Conservation (phyloP, 1,139 yeast genomes). For the Kodamaea alishanica region DNA sequence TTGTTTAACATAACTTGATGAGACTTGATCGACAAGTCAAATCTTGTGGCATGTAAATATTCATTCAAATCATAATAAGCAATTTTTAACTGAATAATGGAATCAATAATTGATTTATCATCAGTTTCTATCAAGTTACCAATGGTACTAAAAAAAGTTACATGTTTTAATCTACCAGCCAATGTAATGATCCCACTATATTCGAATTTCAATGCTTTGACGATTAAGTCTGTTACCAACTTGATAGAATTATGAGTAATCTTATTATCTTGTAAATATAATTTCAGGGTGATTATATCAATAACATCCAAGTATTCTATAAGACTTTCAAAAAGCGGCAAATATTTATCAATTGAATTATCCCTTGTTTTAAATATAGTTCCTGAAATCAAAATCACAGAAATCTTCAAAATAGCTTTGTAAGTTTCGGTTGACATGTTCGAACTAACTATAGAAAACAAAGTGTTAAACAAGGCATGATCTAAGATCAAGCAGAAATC, state of each 20-base stretch:
- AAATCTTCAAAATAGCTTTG: conserved; percentile 46
- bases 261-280: conserved; percentile 43
- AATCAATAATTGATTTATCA: conserved; percentile 32
- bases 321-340: conserved; percentile 41
- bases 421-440: conserved; percentile 50
- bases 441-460: conserved; percentile 42
- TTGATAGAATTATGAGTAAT: conserved; percentile 44
- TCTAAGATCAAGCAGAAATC: conserved; percentile 41
- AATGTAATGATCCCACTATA: conserved; percentile 41
- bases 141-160: conserved; percentile 41
- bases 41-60: conserved; percentile 32
- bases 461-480: conserved; percentile 36
- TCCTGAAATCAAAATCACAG: conserved; percentile 44
- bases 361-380: conserved; percentile 37
- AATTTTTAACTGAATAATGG: conserved; percentile 31
- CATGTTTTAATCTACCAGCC: conserved; percentile 44
- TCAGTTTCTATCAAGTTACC: conserved; percentile 41
- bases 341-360: conserved; percentile 32
- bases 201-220: conserved; percentile 38
- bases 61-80: conserved; percentile 40
- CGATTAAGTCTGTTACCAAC: conserved; percentile 45
- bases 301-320: conserved; percentile 42
- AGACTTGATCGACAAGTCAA: conserved; percentile 38
- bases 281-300: conserved; percentile 39
- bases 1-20: conserved; percentile 45